Evolutionary conservation across 2,329 filamentous ascomycete species (phyloP).

Genomic region (Cercospora zeina): DNA sequence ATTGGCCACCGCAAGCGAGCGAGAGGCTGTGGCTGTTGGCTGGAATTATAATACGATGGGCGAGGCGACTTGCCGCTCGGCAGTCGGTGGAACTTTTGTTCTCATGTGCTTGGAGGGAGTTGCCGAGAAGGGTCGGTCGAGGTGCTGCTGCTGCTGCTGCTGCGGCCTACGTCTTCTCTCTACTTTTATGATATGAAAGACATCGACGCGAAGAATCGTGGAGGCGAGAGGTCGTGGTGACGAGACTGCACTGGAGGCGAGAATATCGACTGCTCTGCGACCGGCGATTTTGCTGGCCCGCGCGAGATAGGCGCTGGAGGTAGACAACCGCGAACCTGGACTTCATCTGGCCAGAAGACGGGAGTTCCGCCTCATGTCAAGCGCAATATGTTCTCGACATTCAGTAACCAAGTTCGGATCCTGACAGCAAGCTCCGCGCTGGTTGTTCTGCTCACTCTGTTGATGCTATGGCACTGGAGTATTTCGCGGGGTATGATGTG

Average conservation of each 20-base stretch:
- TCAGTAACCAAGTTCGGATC: not conserved
- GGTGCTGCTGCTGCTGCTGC: not conserved
- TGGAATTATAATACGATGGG: too few relatives aligned
- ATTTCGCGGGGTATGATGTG: slow-evolving; percentile 39
- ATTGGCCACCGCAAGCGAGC: too few relatives aligned
- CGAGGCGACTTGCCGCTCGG: not conserved
- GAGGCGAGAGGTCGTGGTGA: not conserved
- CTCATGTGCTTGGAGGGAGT: not conserved
- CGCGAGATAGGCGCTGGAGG: not conserved
- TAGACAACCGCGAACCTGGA: not conserved
- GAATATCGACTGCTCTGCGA: not conserved
- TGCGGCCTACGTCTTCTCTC: not conserved
- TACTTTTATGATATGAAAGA: not conserved
- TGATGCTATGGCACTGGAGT: slow-evolving; percentile 54
- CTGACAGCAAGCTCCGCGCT: not conserved
- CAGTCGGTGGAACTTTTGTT: too few relatives aligned
- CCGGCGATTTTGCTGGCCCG: not conserved
- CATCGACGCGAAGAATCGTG: not conserved
- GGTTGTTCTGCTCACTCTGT: not conserved
- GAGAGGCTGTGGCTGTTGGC: not conserved
- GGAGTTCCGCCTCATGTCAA: not conserved
- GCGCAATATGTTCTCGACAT: not conserved
- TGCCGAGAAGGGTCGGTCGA: not conserved
- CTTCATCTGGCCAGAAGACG: not conserved
- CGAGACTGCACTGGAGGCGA: too few relatives aligned